Evolutionary conservation across 225 moss, liverwort and hornwort species (phyloP).

Genomic region (Bryum argenteum): DNA sequence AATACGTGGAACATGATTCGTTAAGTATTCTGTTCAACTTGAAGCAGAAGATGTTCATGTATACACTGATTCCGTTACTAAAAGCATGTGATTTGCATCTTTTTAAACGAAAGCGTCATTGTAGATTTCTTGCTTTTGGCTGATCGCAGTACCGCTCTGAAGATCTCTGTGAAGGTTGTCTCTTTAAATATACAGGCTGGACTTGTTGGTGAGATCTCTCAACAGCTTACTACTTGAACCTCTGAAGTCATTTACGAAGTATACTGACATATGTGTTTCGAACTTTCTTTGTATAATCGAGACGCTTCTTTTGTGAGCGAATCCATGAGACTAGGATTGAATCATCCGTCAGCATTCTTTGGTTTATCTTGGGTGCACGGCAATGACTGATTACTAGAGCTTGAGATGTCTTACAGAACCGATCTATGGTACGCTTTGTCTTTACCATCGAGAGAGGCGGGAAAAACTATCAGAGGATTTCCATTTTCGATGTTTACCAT

Average conservation of each 20-base stretch:
- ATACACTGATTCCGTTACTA: neutral
- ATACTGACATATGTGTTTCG: neutral
- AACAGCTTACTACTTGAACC: slow-evolving; percentile 16
- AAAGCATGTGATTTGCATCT: slow-evolving; percentile 14
- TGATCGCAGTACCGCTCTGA: slow-evolving; percentile 72
- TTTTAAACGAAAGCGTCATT: slow-evolving; percentile 6
- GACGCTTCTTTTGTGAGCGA: neutral
- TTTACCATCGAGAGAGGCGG: slow-evolving; percentile 90
- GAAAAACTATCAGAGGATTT: slow-evolving; percentile 95
- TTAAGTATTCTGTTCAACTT: slow-evolving; percentile 19
- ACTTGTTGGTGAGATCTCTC: slow-evolving; percentile 76
- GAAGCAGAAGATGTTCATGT: slow-evolving; percentile 13
- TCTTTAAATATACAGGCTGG: slow-evolving; percentile 87
- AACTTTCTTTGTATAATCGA: neutral
- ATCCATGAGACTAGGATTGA: slow-evolving; percentile 1
- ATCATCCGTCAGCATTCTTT: slow-evolving; percentile 4
- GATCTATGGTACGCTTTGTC: slow-evolving; percentile 82
- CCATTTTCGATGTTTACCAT: slow-evolving; percentile 83
- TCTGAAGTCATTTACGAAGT: neutral
- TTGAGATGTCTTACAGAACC: slow-evolving; percentile 62
- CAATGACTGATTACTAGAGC: slow-evolving; percentile 18
- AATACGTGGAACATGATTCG: slow-evolving; percentile 1
- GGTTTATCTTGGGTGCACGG: slow-evolving; percentile 12
- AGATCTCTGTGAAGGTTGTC: slow-evolving; percentile 83
- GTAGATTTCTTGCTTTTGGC: slow-evolving; percentile 14